Percentiles rank a stretch among this genome's conserved stretches.
phyloP scores from a whole-genome alignment of 2,329 filamentous ascomycete genomes.

The Berkeleyomyces rouxiae region DNA sequence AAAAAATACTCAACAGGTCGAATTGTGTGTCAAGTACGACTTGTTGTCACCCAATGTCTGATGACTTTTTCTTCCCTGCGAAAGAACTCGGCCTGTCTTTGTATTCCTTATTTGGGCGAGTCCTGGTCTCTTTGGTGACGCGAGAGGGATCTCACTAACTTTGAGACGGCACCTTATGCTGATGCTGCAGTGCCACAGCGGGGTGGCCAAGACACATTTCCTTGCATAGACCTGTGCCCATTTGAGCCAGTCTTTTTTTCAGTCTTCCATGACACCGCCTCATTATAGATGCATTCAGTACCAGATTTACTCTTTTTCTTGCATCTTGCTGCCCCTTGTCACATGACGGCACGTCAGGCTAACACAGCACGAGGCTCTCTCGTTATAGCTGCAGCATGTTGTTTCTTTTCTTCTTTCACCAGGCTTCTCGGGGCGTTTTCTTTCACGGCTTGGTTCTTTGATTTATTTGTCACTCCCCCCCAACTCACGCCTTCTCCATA shows the following conservation, averaged over 20 bases:
- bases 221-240: background rate
- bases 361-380: background rate
- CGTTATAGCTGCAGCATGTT: background rate
- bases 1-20: constrained; percentile 37
- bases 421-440: background rate
- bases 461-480: background rate
- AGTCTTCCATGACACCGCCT: background rate
- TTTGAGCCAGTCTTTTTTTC: background rate
- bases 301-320: background rate
- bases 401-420: background rate
- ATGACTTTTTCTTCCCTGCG: constrained; percentile 1
- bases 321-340: background rate
- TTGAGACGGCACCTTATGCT: background rate
- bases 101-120: background rate
- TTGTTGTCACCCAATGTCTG: constrained; percentile 74
- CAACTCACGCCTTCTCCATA: background rate
- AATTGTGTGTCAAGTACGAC: constrained; percentile 82
- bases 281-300: background rate
- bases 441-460: background rate
- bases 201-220: background rate
- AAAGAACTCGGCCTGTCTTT: background rate
- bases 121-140: background rate
- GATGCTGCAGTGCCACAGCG: background rate
- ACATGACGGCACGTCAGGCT: background rate
- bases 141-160: background rate